These are phyloP conservation scores for Wickerhamomyces sp. DNA, from an alignment of 1,139 yeast species.

Conservation along the genomic window DNA sequence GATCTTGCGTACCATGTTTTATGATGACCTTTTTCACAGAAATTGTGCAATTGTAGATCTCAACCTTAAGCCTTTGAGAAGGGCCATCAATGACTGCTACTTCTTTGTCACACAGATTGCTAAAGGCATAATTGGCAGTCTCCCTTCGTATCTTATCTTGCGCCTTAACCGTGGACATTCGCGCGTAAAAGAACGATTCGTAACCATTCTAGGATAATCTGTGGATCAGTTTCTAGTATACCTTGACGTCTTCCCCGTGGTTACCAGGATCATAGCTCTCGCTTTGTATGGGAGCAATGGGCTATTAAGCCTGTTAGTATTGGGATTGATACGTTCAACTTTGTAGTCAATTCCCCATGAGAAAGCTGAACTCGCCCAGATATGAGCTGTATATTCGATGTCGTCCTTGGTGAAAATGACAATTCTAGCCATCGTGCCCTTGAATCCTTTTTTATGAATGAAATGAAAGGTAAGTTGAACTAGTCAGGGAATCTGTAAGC, in stretches of 20 bases:
- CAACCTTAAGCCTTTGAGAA: conserved; percentile 9
- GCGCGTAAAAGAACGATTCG: conserved; percentile 8
- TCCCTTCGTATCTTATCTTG: conserved; percentile 10
- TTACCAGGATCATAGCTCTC: conserved; percentile 12
- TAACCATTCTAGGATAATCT: conserved; percentile 11
- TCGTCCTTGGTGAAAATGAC: conserved; percentile 5
- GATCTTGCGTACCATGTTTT: background rate
- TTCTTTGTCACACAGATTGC: too few species aligned
- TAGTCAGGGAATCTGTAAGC: too few species aligned
- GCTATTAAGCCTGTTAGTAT: conserved; percentile 8
- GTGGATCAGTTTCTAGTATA: conserved; percentile 12
- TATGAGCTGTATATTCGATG: conserved; percentile 7
- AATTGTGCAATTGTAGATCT: conserved; percentile 2
- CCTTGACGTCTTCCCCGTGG: conserved; percentile 14
- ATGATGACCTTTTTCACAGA: conserved; percentile 1
- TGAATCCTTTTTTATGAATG: too few species aligned
- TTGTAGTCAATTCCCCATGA: too few species aligned
- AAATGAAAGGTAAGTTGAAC: too few species aligned
- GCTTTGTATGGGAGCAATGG: conserved; percentile 13
- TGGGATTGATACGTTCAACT: too few species aligned
- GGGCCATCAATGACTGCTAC: conserved; percentile 5
- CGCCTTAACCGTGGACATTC: background rate
- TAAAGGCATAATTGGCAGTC: background rate
- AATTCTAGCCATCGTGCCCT: background rate
- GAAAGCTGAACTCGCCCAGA: conserved; percentile 8